Percentiles rank a stretch among this genome's conserved stretches.
Conservation (phyloP, 225 moss, liverwort and hornwort genomes). For the Physcomitrellopsis africana region DNA sequence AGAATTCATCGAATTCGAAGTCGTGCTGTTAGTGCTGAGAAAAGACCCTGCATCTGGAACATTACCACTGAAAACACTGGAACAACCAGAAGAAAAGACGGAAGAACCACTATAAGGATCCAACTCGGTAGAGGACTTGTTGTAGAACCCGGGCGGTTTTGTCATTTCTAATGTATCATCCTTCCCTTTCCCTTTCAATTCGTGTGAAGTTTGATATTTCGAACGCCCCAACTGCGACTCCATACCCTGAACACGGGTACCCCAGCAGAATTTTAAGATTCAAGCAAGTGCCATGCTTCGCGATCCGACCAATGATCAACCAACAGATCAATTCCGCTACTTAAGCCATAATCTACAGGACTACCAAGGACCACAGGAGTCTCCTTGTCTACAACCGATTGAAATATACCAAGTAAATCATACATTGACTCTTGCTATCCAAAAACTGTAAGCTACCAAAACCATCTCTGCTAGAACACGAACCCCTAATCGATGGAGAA, state of each 20-base stretch:
- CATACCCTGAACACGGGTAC: constrained; percentile 35
- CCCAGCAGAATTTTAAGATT: constrained; percentile 20
- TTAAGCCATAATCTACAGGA: constrained; percentile 29
- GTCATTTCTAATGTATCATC: constrained; percentile 21
- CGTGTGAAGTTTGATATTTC: constrained; percentile 35
- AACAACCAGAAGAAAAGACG: constrained; percentile 25
- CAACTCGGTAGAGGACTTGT: constrained; percentile 4
- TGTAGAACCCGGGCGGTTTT: constrained; percentile 43
- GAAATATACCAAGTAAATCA: neutral
- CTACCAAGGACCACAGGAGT: neutral
- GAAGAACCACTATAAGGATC: constrained; percentile 29
- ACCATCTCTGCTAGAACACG: too few species aligned
- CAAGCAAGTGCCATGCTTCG: neutral
- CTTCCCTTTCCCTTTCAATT: constrained; percentile 36
- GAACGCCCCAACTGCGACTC: constrained; percentile 30
- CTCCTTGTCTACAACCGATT: neutral
- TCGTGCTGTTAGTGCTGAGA: constrained; percentile 25
- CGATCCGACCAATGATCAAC: constrained; percentile 1
- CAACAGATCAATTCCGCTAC: constrained; percentile 22
- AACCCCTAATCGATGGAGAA: too few species aligned
- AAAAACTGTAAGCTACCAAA: too few species aligned
- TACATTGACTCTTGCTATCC: too few species aligned
- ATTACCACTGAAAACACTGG: constrained; percentile 16
- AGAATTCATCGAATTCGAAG: constrained; percentile 25
- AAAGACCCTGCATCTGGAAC: constrained; percentile 36